A percentile compares a stretch with the other conserved stretches of the same genome.
These are phyloP conservation scores for Podospora sp. DNA, from an alignment of 495 filamentous ascomycete species.

Conservation along the genomic window DNA sequence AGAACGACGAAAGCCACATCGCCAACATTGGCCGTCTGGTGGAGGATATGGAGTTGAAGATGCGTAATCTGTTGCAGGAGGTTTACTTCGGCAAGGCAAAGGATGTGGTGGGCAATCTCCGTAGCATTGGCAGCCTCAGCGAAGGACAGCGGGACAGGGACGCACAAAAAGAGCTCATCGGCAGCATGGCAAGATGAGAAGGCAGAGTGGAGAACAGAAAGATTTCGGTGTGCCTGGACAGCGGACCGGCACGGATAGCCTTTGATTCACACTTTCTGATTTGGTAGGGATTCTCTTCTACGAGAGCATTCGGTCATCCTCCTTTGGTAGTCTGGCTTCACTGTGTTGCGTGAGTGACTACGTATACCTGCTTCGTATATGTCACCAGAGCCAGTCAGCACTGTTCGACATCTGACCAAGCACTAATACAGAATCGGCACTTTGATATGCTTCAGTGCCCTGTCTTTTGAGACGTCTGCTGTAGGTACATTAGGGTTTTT, in stretches of 20 bases:
- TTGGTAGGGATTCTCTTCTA: neutral
- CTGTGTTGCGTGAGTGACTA: neutral
- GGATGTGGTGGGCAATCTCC: conserved; percentile 96
- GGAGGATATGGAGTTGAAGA: conserved; percentile 99
- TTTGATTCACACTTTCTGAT: neutral
- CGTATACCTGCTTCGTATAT: too few relatives aligned
- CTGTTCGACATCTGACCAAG: neutral
- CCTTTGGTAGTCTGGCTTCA: neutral
- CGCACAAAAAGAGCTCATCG: conserved; percentile 89
- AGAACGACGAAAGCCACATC: conserved; percentile 90
- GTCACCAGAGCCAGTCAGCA: neutral
- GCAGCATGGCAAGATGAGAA: conserved; percentile 57
- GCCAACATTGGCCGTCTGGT: conserved; percentile 93
- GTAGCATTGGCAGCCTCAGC: conserved; percentile 84
- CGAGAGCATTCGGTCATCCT: too few relatives aligned
- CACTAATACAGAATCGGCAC: neutral
- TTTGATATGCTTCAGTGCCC: neutral
- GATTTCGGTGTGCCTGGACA: neutral
- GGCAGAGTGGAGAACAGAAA: neutral
- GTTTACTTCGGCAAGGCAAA: conserved; percentile 99
- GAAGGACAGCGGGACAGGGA: conserved; percentile 84
- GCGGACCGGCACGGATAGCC: neutral
- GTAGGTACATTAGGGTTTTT: too few relatives aligned
- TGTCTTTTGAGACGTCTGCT: too few relatives aligned
- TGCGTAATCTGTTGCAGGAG: conserved; percentile 97